Base-by-base conservation (phyloP, 31 red algal species). In the Asparagopsis taxiformis region DNA sequence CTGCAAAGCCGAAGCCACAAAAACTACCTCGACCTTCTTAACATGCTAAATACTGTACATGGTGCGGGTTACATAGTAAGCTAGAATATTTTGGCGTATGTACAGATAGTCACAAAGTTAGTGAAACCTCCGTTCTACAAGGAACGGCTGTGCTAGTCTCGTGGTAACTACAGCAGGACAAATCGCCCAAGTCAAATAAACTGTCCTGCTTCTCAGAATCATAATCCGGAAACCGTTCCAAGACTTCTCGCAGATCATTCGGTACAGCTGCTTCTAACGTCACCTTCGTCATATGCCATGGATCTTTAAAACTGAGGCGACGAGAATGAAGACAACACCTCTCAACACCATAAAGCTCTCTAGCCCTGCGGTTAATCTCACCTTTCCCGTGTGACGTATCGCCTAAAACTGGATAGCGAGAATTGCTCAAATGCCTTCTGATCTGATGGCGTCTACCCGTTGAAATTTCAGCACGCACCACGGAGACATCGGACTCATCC, bases 361-460 rank as follows among this genome's bases (percentile, higher is more conserved):
- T 33, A 3, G 56, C 65, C 24, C 25, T 50, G 19, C 77, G 39
- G 57, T 91, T 91, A 16, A 65, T 28, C 22, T 33, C 31, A 41
- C 75, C 77, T 56, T 91, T 81, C 21, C 70, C 68, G 53, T 91
- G 57, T 3, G 76, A 82, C 3, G 87, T 91, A 60, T 91, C 87
- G 53, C 76, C 87, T 11, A 82, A 48, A 61, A 91, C 46, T 43
- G 87, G 77, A 50, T 70, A 46, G 0, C 76, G 25, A 17, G 75
- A 81, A 29, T 91, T 70, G 38, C 69, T 70, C 15, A 91, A 39
- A 56, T 91, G 87, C 11, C 87, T 35, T 25, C 87, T 39, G 11
- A 91, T 75, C 77, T 91, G 87, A 69, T 91, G 87, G 16, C 87
- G 28, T 10, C 87, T 51, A 4, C 87, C 87, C 4, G 75, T 69